A percentile compares a stretch with the other conserved stretches of the same genome.
These are phyloP conservation scores for Rhodofomes roseus DNA, from an alignment of 1,284 basidiomycete genomes.

Conservation along the genomic window DNA sequence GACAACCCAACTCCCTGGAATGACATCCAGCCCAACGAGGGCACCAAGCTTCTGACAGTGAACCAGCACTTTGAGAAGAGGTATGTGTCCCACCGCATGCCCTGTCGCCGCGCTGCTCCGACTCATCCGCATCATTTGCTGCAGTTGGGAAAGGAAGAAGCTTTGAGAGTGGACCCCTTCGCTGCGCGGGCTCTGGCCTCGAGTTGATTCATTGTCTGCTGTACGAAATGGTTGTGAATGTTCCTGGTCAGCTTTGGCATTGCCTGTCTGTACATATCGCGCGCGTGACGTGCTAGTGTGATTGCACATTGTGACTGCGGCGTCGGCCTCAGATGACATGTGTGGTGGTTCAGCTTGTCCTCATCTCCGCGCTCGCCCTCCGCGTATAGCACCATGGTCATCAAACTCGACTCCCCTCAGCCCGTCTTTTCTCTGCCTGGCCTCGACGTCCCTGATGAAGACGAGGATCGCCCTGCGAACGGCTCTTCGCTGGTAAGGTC, in stretches of 20 bases:
- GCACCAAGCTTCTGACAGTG: slow-evolving; percentile 64
- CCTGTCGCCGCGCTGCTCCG: neutral
- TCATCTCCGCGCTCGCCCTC: slow-evolving; percentile 5
- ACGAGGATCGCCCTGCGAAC: slow-evolving; percentile 46
- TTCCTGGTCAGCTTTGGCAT: slow-evolving; percentile 32
- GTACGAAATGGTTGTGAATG: slow-evolving; percentile 32
- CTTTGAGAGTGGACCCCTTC: slow-evolving; percentile 37
- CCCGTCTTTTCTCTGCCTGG: slow-evolving; percentile 38
- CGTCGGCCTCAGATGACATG: slow-evolving; percentile 4
- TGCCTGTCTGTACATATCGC: slow-evolving; percentile 26
- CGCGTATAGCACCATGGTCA: slow-evolving; percentile 32
- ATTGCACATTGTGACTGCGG: neutral
- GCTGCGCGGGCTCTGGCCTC: slow-evolving; percentile 2
- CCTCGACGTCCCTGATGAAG: slow-evolving; percentile 43
- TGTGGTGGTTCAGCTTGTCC: neutral
- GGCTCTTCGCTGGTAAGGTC: slow-evolving; percentile 35
- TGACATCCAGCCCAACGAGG: slow-evolving; percentile 65
- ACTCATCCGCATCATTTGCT: slow-evolving; percentile 8
- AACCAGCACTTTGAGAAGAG: slow-evolving; percentile 72
- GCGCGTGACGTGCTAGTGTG: slow-evolving; percentile 6
- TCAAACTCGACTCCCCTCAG: slow-evolving; percentile 38
- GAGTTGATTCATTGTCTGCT: slow-evolving; percentile 1
- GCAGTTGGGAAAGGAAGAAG: slow-evolving; percentile 70
- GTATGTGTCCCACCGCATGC: slow-evolving; percentile 32
- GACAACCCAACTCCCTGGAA: slow-evolving; percentile 80